Conservation (phyloP, 2,329 filamentous ascomycete species). For the Colletotrichum lentis region DNA sequence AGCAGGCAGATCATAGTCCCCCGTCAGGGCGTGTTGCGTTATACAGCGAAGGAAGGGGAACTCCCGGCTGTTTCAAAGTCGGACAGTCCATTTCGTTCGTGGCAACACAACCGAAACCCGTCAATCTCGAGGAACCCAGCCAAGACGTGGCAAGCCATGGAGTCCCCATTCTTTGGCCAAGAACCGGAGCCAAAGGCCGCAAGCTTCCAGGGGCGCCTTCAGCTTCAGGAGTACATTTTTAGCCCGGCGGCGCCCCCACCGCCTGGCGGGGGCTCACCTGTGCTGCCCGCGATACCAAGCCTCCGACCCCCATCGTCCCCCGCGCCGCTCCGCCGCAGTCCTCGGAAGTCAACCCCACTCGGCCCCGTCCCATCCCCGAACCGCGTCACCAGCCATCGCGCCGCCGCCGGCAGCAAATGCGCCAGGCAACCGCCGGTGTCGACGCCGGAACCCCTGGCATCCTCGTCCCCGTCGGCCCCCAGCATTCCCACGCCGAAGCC, state of each 20-base stretch:
- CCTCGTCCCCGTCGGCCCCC: conserved; percentile 8
- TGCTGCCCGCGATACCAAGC: neutral
- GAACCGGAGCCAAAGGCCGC: conserved; percentile 41
- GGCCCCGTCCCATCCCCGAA: conserved; percentile 25
- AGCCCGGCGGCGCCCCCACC: conserved; percentile 26
- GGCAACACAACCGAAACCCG: neutral
- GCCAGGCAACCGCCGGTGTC: neutral
- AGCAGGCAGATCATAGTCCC: neutral
- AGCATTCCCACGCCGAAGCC: conserved; percentile 7
- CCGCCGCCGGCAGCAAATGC: conserved; percentile 14
- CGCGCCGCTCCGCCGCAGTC: conserved; percentile 46
- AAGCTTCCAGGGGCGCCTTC: conserved; percentile 55
- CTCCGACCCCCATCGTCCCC: neutral
- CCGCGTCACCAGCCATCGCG: conserved; percentile 12
- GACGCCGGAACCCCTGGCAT: neutral
- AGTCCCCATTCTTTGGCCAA: conserved; percentile 24
- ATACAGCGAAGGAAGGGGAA: neutral
- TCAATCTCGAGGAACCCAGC: neutral
- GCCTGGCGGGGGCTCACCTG: neutral
- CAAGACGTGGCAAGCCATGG: conserved; percentile 8
- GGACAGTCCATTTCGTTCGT: neutral
- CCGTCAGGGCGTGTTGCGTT: neutral
- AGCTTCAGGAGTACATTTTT: conserved; percentile 56
- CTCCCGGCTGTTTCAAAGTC: neutral
- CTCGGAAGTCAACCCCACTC: conserved; percentile 41